phyloP scores from a whole-genome alignment of 2,329 filamentous ascomycete genomes.

The Scedosporium boydii region DNA sequence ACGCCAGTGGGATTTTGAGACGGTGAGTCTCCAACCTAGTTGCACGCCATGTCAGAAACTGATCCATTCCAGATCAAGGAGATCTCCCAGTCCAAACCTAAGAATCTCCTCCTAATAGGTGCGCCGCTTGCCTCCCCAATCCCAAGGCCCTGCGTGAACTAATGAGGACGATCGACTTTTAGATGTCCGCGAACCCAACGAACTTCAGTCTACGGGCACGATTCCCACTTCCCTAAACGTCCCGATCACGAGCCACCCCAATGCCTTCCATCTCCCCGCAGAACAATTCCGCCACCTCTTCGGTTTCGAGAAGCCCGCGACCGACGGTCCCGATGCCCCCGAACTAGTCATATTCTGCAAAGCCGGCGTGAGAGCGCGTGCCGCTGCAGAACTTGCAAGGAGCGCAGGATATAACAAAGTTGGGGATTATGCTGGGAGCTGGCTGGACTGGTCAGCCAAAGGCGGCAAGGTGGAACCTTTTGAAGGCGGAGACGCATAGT shows the following conservation, averaged over 20 bases:
- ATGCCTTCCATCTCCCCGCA: slow-evolving; percentile 64
- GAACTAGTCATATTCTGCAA: slow-evolving; percentile 86
- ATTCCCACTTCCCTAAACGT: slow-evolving; percentile 81
- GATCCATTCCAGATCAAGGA: not conserved
- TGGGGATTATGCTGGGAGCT: slow-evolving; percentile 66
- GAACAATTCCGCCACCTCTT: slow-evolving; percentile 79
- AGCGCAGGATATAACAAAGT: slow-evolving; percentile 66
- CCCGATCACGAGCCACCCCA: slow-evolving; percentile 65
- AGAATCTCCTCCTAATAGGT: slow-evolving; percentile 5
- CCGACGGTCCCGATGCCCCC: slow-evolving; percentile 23
- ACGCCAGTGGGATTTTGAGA: slow-evolving; percentile 3
- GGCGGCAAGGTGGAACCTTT: slow-evolving; percentile 39
- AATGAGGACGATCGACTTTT: not conserved
- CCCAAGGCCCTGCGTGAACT: not conserved
- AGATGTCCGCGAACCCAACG: slow-evolving; percentile 66
- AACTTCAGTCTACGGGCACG: slow-evolving; percentile 52
- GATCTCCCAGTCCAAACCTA: not conserved
- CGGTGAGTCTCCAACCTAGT: not conserved
- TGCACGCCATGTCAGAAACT: not conserved
- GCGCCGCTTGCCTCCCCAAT: not conserved
- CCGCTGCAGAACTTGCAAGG: slow-evolving; percentile 67
- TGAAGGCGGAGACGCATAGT: not conserved
- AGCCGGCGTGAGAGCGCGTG: slow-evolving; percentile 71
- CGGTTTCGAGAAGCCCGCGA: slow-evolving; percentile 60
- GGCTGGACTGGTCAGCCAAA: slow-evolving; percentile 71